A percentile compares a stretch with the other conserved stretches of the same genome.
Conservation (phyloP, 441 rosid species). For the Aquilaria agallochum region DNA sequence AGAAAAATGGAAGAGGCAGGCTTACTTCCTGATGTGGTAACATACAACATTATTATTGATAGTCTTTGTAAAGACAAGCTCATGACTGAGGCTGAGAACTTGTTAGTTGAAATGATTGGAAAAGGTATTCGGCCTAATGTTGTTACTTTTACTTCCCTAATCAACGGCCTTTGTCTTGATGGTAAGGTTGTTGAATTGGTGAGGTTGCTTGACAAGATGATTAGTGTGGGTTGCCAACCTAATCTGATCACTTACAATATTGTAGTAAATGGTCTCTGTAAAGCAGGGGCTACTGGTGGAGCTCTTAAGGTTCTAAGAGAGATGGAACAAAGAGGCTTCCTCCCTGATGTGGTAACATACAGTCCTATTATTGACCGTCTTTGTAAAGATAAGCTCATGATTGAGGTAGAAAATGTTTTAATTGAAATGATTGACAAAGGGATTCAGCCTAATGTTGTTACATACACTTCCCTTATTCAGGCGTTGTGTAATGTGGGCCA, state of each 20-base stretch:
- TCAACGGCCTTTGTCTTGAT: slow-evolving; percentile 26
- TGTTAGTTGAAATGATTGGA: slow-evolving; percentile 20
- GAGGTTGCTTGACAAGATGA: slow-evolving; percentile 24
- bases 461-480: slow-evolving; percentile 23
- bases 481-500: slow-evolving; percentile 22
- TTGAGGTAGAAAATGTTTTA: slow-evolving; percentile 16
- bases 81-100: slow-evolving; percentile 15
- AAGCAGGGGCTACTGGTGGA: slow-evolving; percentile 12
- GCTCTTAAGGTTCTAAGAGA: slow-evolving; percentile 23
- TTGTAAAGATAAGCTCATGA: slow-evolving; percentile 18
- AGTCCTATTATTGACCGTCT: slow-evolving; percentile 19
- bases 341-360: slow-evolving; percentile 20
- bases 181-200: slow-evolving; percentile 18
- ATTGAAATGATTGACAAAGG: slow-evolving; percentile 20
- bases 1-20: slow-evolving; percentile 12
- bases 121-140: slow-evolving; percentile 10
- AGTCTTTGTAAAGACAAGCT: slow-evolving; percentile 21
- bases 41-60: slow-evolving; percentile 19
- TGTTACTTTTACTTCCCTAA: slow-evolving; percentile 25
- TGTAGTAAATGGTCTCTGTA: slow-evolving; percentile 30
- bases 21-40: slow-evolving; percentile 14
- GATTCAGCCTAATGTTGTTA: slow-evolving; percentile 22
- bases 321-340: slow-evolving; percentile 11
- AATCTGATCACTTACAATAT: slow-evolving; percentile 20
- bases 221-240: slow-evolving; percentile 20